Base-by-base conservation (phyloP, 23 red algal genomes). In the Gracilaria vermiculophylla region DNA sequence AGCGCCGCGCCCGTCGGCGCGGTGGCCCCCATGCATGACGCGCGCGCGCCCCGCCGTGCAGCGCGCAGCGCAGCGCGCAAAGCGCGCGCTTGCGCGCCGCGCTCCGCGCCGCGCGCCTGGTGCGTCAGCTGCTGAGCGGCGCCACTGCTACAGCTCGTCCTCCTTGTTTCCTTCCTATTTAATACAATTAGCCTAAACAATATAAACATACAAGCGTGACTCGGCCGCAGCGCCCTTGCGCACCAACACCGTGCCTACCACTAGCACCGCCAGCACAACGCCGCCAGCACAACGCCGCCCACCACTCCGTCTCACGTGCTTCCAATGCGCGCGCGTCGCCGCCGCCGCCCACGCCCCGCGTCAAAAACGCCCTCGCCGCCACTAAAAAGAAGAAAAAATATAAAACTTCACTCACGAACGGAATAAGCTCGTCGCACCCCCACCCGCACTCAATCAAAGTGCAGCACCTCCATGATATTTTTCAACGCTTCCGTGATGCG, bases 401-500 rank as follows among this genome's bases (percentile, higher is more conserved):
- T n/a, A n/a, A n/a, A n/a, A 61, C n/a, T 31, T 61, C n/a, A 61
- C 28, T 7, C 1, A 36, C 14, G 6, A 35, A 24, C 24, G 28
- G 7, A 64, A 64, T 35, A 3, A 28, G 29, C 15, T 34, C 8
- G 35, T 34, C 20, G 32, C 28, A 64, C 3, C 14, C 28, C 32
- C n/a, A n/a, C n/a, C 0, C 13, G 58, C 2, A 34, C 4, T 64
- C 29, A 64, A 64, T 64, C 58, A 31, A 64, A 64, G 14, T 64
- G 58, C 3, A 64, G 58, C 32, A 52, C 43, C 15, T 58, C 52
- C 57, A 43, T 62, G 73, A 93, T 93, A 21, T 57, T 28, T 51
- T 99, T 91, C 64, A 99, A 87, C 23, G 71, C 47, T 25, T 94
- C 71, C 53, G 92, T 81, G 44, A 99, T 95, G 15, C 79, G 55